phyloP scores from a whole-genome alignment of 2,329 filamentous ascomycete genomes.

The Aureobasidium sp. region DNA sequence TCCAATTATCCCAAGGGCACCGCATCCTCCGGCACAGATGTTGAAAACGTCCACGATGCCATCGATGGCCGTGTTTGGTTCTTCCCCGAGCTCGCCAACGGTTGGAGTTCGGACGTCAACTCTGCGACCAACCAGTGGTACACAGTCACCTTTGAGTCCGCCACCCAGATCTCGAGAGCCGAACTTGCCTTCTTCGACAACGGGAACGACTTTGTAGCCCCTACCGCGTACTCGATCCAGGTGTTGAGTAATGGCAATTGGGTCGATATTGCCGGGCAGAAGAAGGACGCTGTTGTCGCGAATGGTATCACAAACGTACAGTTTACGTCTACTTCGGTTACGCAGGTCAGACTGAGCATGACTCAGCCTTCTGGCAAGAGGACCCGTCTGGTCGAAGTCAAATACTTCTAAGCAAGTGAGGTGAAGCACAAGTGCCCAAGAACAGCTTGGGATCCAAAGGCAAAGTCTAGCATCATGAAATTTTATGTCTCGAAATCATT shows the following conservation, averaged over 20 bases:
- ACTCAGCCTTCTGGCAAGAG: constrained; percentile 25
- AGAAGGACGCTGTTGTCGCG: constrained; percentile 21
- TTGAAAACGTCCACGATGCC: constrained; percentile 26
- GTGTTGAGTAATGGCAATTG: constrained; percentile 21
- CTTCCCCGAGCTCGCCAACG: constrained; percentile 31
- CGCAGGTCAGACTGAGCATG: constrained; percentile 26
- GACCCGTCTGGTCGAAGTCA: constrained; percentile 32
- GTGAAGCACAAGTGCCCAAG: background rate
- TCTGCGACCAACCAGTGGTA: constrained; percentile 29
- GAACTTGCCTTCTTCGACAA: constrained; percentile 32
- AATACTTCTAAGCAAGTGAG: constrained; percentile 21
- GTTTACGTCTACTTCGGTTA: constrained; percentile 23
- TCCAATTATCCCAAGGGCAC: constrained; percentile 26
- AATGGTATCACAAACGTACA: constrained; percentile 30
- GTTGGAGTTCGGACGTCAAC: constrained; percentile 28
- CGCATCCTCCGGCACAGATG: constrained; percentile 23
- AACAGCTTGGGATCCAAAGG: background rate
- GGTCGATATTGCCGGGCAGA: constrained; percentile 22
- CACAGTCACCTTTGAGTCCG: constrained; percentile 28
- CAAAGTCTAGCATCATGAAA: background rate
- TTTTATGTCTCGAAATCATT: background rate
- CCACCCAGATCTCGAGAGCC: constrained; percentile 23
- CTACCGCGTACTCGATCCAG: constrained; percentile 26
- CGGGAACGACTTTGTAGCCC: constrained; percentile 22
- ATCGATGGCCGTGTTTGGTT: constrained; percentile 35